Evolutionary conservation across 1,139 yeast species (phyloP).

Genomic region (Pichia sp.): DNA sequence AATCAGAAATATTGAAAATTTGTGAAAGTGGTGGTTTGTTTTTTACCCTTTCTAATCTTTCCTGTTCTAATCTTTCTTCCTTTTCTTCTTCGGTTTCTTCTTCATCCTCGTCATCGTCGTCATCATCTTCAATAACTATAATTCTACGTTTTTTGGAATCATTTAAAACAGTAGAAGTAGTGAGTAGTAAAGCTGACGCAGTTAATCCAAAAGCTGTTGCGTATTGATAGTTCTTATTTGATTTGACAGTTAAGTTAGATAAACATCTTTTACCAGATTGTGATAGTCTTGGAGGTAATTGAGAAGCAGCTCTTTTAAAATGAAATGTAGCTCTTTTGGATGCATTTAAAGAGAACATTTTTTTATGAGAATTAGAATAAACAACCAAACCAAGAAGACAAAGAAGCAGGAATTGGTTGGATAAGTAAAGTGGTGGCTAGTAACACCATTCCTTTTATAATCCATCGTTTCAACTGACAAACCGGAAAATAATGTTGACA

Average conservation of each 20-base stretch:
- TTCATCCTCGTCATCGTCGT: constrained; percentile 22
- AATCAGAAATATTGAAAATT: constrained; percentile 32
- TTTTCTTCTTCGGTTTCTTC: constrained; percentile 24
- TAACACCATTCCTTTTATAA: too few relatives aligned
- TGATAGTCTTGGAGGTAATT: neutral
- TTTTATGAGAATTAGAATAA: neutral
- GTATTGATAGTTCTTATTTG: neutral
- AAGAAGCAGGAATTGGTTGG: too few relatives aligned
- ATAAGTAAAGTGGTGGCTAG: too few relatives aligned
- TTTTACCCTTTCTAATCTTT: constrained; percentile 19
- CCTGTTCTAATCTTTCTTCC: constrained; percentile 21
- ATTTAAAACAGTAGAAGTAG: constrained; percentile 9
- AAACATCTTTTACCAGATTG: neutral
- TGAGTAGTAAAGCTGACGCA: neutral
- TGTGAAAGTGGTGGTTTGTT: constrained; percentile 31
- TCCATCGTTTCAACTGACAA: too few relatives aligned
- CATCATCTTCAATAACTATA: constrained; percentile 20
- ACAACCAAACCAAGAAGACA: too few relatives aligned
- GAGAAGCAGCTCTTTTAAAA: neutral
- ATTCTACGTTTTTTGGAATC: constrained; percentile 20
- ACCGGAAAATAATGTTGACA: too few relatives aligned
- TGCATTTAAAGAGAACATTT: neutral
- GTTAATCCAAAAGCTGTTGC: neutral
- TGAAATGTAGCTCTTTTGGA: neutral
- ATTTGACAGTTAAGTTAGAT: neutral